Base-by-base conservation (phyloP, 768 basidiomycete genomes). In the Sarcomyxa edulis region DNA sequence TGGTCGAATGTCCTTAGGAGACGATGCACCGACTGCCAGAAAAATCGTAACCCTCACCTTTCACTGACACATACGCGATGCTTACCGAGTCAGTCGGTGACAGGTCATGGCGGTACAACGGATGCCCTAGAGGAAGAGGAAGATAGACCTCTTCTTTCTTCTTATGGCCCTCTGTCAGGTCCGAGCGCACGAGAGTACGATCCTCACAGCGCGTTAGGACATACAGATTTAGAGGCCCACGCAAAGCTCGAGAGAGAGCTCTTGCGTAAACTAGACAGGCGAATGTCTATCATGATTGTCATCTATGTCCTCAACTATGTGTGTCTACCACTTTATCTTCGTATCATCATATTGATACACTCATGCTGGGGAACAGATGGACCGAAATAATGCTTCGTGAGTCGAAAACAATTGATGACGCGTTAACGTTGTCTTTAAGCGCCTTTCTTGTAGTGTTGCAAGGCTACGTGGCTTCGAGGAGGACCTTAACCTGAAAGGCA, bases 361-460 rank as follows among this genome's bases (percentile, higher is more conserved):
- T n/a, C 68, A 67, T 42, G 65, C 71, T 42, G 16, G 22, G 11
- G n/a, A 33, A 66, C 65, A 83, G 65, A 71, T 86, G 39, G 84
- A 86, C 54, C 69, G 84, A 23, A 86, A 84, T 49, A 84, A 84
- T 50, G 81, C 70, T 25, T 64, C 71, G 76, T 79, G 52, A 48
- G 69, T 56, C 29, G 15, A 39, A 22, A 29, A 31, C 35, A 32
- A 22, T 32, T 6, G 7, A 40, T 48, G 39, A 12, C 6, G 9
- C 25, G 10, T 29, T 20, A 32, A 19, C 18, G 24, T 28, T 32
- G 21, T 18, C 31, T 33, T 34, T 6, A 22, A 31, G 11, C 24
- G 10, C 32, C 9, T 12, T 32, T 40, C 35, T 10, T 11, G 15
- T 43, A 79, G 79, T 35, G 83, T 79, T 8, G 83, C 81, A 19